Evolutionary conservation across 352 stramenopile species (phyloP), one percentile per base, ranked within the genome.

Genomic region (Globisporangium spiculum): DNA sequence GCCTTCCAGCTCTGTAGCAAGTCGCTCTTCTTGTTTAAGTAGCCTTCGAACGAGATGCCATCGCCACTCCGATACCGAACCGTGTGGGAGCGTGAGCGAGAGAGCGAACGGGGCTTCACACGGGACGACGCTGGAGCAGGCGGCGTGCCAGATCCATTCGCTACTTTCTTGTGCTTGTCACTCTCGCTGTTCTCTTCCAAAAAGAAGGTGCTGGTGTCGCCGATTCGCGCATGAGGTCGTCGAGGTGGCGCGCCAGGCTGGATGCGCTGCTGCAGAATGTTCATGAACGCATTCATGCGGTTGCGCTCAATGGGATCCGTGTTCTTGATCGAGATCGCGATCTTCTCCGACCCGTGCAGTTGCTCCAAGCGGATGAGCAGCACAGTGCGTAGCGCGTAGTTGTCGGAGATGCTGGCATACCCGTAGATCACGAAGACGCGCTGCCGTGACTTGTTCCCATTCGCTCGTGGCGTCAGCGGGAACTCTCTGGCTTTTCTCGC

Each of bases 11-110:
- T 80, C 62, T 79, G 68, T 0, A 94, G 60, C 56, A 94, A 52
- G 44, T 94, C 87, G 60, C 87, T 90, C 67, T 94, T 94, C 72
- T 91, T 92, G 77, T 83, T 90, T 61, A 94, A 67, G 52, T 94
- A 94, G 1, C 87, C 87, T 79, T 94, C 87, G 63, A 94, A 94
- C 14, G 83, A 79, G 46, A 94, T 93, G 12, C 86, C 83, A 16
- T 78, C 72, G 32, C 88, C 79, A 0, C 72, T 86, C 16, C 85
- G 83, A 56, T 93, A 93, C 9, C 85, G 81, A 58, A 91, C 73
- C 0, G 83, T 90, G 60, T 93, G 80, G 0, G 83, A 91, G 30
- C 85, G 77, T 48, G 66, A 68, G 5, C 82, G 82, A 14, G 68
- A 60, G 2, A 60, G 30, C 24, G 65, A 12, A 2, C 24, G 24